These are phyloP conservation scores for Penicillium chermesinum DNA, from an alignment of 495 filamentous ascomycete species.

Conservation along the genomic window DNA sequence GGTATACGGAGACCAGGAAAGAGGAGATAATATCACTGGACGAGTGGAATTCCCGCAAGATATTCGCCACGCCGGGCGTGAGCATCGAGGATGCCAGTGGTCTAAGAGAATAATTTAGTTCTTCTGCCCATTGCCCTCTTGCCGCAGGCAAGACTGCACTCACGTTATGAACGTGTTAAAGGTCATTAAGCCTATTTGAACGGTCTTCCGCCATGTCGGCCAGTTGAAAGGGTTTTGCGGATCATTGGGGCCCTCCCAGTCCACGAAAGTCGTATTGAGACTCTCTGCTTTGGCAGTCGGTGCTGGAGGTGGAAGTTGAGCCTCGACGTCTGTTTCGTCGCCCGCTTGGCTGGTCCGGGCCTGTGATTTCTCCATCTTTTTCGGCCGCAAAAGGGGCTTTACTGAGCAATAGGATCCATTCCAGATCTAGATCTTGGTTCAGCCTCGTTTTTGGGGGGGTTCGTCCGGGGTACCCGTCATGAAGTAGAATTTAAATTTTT, in stretches of 20 bases:
- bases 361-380: background rate
- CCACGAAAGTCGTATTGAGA: conserved; percentile 24
- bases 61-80: conserved; percentile 51
- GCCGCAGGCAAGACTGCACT: conserved; percentile 3
- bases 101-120: conserved; percentile 8
- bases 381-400: background rate
- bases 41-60: conserved; percentile 50
- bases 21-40: conserved; percentile 25
- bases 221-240: conserved; percentile 59
- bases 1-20: conserved; percentile 41
- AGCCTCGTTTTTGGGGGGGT: no score
- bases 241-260: conserved; percentile 53
- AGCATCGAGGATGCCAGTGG: conserved; percentile 61
- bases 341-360: background rate
- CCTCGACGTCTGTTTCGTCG: conserved; percentile 5
- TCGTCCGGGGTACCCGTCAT: no score
- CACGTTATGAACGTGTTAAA: conserved; percentile 55
- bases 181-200: conserved; percentile 42
- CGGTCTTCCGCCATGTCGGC: conserved; percentile 44
- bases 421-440: no score
- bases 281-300: background rate
- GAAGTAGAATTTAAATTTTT: no score
- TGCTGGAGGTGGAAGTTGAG: background rate
- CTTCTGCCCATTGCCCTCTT: no score
- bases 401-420: no score